Base-by-base conservation (phyloP, 75 land plant species). In the Picea sitchensis region DNA sequence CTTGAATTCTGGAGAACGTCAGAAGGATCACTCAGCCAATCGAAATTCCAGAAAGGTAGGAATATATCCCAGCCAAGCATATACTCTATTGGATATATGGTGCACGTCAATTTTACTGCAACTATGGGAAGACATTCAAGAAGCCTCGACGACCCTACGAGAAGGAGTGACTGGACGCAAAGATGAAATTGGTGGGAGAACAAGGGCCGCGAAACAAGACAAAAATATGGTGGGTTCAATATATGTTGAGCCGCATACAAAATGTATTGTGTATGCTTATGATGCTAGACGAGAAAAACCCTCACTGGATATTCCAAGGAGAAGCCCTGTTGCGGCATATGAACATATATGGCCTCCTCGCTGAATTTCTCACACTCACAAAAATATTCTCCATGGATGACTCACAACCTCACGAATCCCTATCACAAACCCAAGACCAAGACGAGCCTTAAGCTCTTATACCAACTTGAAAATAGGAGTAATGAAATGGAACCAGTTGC, bases 101-200 rank as follows among this genome's bases (percentile, higher is more conserved):
- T 26, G 26, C 26, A 26, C 26, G 0, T 26, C 26, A 26, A 26
- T 26, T 26, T 26, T 26, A 26, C 26, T 26, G 26, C 26, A 26
- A 26, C 26, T 26, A 91, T 84, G 92, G 92, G 20, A 91, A 91
- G 81, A 87, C 92, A n/a, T 91, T 91, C 76, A 91, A 91, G 88
- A 87, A 91, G 88, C 92, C 93, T 3, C 91, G 92, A 32, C 81
- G 91, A 74, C 91, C 93, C 3, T 89, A 90, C 61, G 91, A 91
- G 89, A 91, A 91, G 87, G 93, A 91, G 78, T 85, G 93, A 30
- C 81, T 88, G 36, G 90, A 88, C 64, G 90, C 90, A 6, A 90
- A 91, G 92, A 84, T 89, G 84, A 91, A 89, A 85, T 83, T 91
- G 69, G 93, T 91, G 3, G 93, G 93, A 56, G 93, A 91, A 84